Base-by-base conservation (phyloP, 2,329 filamentous ascomycete species). In the Alternaria angustiovoidea region DNA sequence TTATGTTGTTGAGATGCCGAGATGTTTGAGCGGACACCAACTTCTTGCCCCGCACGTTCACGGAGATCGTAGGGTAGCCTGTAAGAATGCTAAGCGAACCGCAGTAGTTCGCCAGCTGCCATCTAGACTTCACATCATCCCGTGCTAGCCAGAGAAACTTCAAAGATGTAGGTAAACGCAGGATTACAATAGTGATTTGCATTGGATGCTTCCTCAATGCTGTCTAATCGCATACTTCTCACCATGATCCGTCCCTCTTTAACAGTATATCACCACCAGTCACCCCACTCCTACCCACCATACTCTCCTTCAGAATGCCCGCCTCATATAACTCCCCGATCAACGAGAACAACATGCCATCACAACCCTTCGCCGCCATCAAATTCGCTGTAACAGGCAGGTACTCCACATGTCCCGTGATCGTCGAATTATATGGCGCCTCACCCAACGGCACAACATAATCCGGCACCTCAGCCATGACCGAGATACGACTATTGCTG, bases 301-400 rank as follows among this genome's bases (percentile, higher is more conserved):
- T 72, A 3, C 82, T 84, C 3, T 80, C 65, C 47, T 77, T 78
- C 42, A 88, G 20, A 3, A 87, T 78, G 0, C 85, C 86, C 16
- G 78, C 81, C 26, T 75, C 75, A 1, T 83, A 79, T 57, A 89
- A 61, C 42, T 86, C 84, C 51, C 82, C 76, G 2, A 86, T 84
- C 51, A 89, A 71, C 43, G 80, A 81, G 42, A 84, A 85, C 26
- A 89, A 67, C 78, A 89, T 80, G 0, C 85, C 84, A 74, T 89
- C 88, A 62, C 88, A 90, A 0, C 87, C 87, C 63, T 83, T 84
- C 0, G 86, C 84, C 0, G 82, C 87, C 75, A 89, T 76, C 20
- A 89, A 77, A 61, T 87, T 81, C 0, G 88, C 82, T 1, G 85
- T 83, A 0, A 89, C 87, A 0, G 87, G 88, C 34, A 89, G 70